Conservation (phyloP, 23 red algal species). For the Agarophyton chilense region DNA sequence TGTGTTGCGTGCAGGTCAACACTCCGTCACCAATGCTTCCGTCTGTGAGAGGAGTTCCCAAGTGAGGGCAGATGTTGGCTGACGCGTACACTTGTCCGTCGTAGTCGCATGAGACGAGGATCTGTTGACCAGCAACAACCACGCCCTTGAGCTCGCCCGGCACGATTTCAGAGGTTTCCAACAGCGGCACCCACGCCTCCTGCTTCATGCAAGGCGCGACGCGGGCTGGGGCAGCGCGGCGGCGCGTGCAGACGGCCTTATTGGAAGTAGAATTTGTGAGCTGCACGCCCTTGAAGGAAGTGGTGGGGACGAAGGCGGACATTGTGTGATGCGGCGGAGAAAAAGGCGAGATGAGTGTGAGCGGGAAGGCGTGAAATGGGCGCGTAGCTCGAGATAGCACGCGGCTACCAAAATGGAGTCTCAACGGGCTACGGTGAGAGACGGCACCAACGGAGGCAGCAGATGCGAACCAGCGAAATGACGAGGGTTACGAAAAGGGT, state of each 20-base stretch:
- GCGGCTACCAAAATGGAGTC: no score
- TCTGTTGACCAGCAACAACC: conserved; percentile 72
- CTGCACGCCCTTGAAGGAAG: conserved; percentile 28
- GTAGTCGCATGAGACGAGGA: conserved; percentile 93
- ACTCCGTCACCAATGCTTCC: conserved; percentile 86
- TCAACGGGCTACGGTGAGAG: no score
- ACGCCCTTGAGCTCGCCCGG: conserved; percentile 93
- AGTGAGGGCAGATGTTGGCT: conserved; percentile 90
- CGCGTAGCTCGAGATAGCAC: no score
- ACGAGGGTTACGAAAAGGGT: neutral
- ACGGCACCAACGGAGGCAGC: neutral
- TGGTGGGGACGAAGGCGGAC: conserved; percentile 53
- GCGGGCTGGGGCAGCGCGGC: conserved; percentile 35
- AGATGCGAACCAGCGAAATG: neutral
- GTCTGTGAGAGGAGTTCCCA: conserved; percentile 90
- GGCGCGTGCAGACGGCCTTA: conserved; percentile 13
- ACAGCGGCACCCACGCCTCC: conserved; percentile 96
- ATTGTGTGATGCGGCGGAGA: neutral
- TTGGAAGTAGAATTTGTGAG: conserved; percentile 5
- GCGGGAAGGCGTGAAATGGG: neutral
- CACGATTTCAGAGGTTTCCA: conserved; percentile 77
- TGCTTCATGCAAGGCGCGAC: conserved; percentile 64
- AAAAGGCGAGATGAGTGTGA: neutral
- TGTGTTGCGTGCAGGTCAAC: conserved; percentile 95
- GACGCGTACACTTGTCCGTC: conserved; percentile 96